phyloP scores from a whole-genome alignment of 2,329 filamentous ascomycete genomes.

The Pleoardoris graminearum region DNA sequence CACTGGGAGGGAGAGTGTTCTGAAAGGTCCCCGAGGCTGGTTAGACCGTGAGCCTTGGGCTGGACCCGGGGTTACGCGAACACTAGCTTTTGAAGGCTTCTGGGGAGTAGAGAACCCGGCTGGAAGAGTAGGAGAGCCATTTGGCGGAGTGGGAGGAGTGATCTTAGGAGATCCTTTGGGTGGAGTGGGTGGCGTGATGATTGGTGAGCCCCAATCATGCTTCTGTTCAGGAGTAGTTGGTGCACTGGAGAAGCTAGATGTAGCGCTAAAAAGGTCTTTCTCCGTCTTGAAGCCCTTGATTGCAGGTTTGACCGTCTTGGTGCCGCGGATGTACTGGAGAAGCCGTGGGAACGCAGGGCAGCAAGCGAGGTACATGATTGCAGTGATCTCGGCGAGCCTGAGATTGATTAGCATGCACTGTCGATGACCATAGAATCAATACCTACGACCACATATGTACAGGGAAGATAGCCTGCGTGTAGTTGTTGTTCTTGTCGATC shows the following conservation, averaged over 20 bases:
- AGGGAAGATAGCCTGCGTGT: slow-evolving; percentile 9
- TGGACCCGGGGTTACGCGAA: not conserved
- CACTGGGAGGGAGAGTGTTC: not conserved
- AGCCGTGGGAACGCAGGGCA: slow-evolving; percentile 15
- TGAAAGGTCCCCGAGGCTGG: not conserved
- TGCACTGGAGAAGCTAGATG: slow-evolving; percentile 1
- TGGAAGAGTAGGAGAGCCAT: not conserved
- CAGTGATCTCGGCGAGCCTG: slow-evolving; percentile 14
- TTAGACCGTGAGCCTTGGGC: not conserved
- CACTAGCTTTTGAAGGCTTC: not conserved
- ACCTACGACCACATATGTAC: slow-evolving; percentile 17
- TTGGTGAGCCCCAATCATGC: not conserved
- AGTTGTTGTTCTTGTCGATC: slow-evolving; percentile 6
- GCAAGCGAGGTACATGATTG: slow-evolving; percentile 13
- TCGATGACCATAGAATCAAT: not conserved
- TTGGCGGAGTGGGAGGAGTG: not conserved
- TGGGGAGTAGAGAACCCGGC: not conserved
- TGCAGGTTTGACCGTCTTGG: slow-evolving; percentile 4
- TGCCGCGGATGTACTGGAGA: slow-evolving; percentile 13
- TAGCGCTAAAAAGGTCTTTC: slow-evolving; percentile 4
- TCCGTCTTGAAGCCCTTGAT: not conserved
- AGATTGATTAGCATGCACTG: not conserved
- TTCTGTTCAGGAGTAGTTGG: slow-evolving; percentile 2
- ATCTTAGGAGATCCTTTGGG: slow-evolving; percentile 1
- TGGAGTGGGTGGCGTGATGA: slow-evolving; percentile 5